Evolutionary conservation across 2,329 filamentous ascomycete species (phyloP), one percentile per base, ranked within the genome.

Genomic region (Bipolaris zeicola): DNA sequence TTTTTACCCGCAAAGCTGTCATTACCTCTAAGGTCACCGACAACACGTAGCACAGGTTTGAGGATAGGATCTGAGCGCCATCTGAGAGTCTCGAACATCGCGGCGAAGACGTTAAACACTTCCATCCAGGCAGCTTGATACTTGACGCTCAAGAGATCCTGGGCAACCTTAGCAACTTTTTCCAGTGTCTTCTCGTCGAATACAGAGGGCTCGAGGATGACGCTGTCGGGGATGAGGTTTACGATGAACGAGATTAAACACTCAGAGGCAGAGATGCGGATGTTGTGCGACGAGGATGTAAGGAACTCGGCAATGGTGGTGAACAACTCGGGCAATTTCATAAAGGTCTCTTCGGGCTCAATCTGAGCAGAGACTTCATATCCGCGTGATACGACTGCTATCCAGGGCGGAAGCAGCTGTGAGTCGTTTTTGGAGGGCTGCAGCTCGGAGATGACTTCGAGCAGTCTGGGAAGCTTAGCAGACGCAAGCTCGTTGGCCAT

Each of bases 71-170:
- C 85, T 2, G 93, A 87, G 57, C 88, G 88, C 94, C 94, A 98
- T 66, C 89, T 87, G 57, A 97, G 80, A 1, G 89, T 85, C 67
- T 96, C 91, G 64, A 96, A 96, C 80, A 96, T 90, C 51, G 91
- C 90, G 6, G 87, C 87, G 34, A 96, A 82, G 6, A 97, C 90
- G 65, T 88, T 91, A 79, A 98, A 98, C 0, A 96, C 92, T 74
- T 99, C 93, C 78, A 90, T 87, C 91, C 94, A 97, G 3, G 95
- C 95, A 24, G 89, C 87, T 78, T 98, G 95, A 71, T 93, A 99
- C 71, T 95, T 95, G 37, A 98, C 87, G 49, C 87, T 93, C 43
- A 99, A 82, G 6, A 98, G 81, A 36, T 89, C 85, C 60, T 89
- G 88, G 0, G 90, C 87, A 2, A 83, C 83, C 71, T 86, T 89